Base-by-base conservation (phyloP, 192 early-diverging fungal species). In the Backusella parvicylindrica region DNA sequence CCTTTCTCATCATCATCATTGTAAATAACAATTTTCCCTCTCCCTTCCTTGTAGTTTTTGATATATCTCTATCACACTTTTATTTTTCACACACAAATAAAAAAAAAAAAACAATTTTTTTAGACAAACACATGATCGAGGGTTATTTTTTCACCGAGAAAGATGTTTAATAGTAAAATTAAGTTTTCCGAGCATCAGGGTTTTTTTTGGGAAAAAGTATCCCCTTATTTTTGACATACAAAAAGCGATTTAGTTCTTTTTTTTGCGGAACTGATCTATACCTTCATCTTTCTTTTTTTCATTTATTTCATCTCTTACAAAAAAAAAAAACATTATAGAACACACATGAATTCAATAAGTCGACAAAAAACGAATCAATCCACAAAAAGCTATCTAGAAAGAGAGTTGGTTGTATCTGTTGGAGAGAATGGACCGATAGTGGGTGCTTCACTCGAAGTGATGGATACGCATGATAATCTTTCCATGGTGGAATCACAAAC, bases 21-120 rank as follows among this genome's bases (percentile, higher is more conserved):
- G 50, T 56, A 56, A 56, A 56, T 56, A 56, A 65, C 60, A 41
- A 13, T 13, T 26, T 63, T 12, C 32, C 12, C 32, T 18, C 7
- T 33, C 18, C 7, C 33, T 65, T 32, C 35, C 32, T 67, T 67
- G 32, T 67, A 32, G n/a, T 18, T 49, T 72, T 53, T 37, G 38
- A 37, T 64, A 26, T 12, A 21, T 53, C 50, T 13, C 32, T 33
- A n/a, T 49, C 31, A 28, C 41, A 15, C 28, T 47, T 47, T 71
- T 16, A 38, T 47, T 49, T 38, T 70, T 41, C 68, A 70, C 64
- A 65, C 64, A 65, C 64, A 65, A 65, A 32, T 31, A 66, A 66
- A 26, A 64, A 64, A 31, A 64, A 64, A 64, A 67, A n/a, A 67
- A 67, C 23, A 67, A 56, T 67, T 32, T 67, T 67, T 67, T 67